Base-by-base conservation (phyloP, 73 alveolate species). In the Paraurostyla sp. region DNA sequence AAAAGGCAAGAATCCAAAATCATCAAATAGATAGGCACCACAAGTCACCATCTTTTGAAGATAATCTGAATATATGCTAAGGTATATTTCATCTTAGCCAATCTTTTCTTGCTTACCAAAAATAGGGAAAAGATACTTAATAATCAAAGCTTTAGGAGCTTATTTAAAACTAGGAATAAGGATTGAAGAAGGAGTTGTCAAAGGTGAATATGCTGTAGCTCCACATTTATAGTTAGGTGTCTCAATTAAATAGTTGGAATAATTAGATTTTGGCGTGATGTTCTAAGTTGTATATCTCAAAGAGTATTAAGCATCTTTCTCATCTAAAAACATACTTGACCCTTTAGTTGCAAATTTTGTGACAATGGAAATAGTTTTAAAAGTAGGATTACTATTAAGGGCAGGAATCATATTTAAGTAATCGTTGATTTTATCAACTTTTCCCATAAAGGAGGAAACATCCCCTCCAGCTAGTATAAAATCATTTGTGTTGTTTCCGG, bases 21-120 rank as follows among this genome's bases (percentile, higher is more conserved):
- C 29, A 29, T 62, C 80, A 4, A 62, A 22, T 29, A 22, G 9
- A 25, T 15, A 62, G 51, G 4, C 29, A 30, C 80, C 80, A 25
- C 80, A 62, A 62, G 15, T 30, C 4, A 62, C 4, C 15, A 62
- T 35, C 9, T 15, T 9, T 22, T 50, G 30, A 25, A 20, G 29
- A 62, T 62, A 62, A 35, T 62, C 80, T 20, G 80, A 62, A 22
- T 62, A 62, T 6, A 62, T 62, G 51, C 80, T 29, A 6, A 62
- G 29, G 25, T 15, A 29, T 23, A 62, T 62, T 4, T 25, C 22
- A 25, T 62, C 80, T 6, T 15, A 7, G 22, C 51, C 80, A 23
- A 9, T 22, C 25, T 35, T 62, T 4, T 62, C 80, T 30, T 62
- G 15, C 16, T 27, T 62, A 7, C 80, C 80, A 62, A 23, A 62